Conservation (phyloP, 768 basidiomycete genomes). For the Royoungia palumana region DNA sequence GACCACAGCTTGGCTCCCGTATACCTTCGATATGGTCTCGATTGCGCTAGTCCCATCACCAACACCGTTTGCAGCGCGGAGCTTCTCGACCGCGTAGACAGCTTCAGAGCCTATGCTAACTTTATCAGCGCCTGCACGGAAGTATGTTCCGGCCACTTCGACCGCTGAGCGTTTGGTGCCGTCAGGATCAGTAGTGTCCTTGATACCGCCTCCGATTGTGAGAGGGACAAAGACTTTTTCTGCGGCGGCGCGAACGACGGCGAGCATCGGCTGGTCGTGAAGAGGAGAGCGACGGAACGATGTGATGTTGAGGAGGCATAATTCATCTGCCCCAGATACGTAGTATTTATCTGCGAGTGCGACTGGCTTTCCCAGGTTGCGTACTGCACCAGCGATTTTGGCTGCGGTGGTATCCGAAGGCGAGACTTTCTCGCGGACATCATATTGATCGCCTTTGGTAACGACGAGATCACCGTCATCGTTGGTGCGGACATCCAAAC, state of each 20-base stretch:
- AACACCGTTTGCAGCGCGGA: constrained; percentile 48
- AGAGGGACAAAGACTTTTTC: constrained; percentile 93
- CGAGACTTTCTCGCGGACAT: constrained; percentile 78
- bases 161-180: constrained; percentile 82
- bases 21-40: constrained; percentile 84
- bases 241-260: constrained; percentile 87
- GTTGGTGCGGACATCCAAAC: constrained; percentile 96
- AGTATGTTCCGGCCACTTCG: constrained; percentile 94
- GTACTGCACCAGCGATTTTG: constrained; percentile 69
- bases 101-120: constrained; percentile 97
- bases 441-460: constrained; percentile 99
- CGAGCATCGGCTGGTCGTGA: constrained; percentile 96
- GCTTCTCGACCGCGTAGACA: constrained; percentile 86
- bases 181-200: constrained; percentile 93
- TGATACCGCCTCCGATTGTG: constrained; percentile 98
- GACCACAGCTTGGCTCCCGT: constrained; percentile 96
- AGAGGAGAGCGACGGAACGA: constrained; percentile 97
- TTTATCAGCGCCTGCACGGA: constrained; percentile 97
- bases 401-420: constrained; percentile 30
- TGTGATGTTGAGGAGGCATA: constrained; percentile 98
- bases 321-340: constrained; percentile 86
- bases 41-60: constrained; percentile 81
- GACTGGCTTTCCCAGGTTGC: constrained; percentile 97
- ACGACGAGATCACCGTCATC: constrained; percentile 96
- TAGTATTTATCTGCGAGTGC: constrained; percentile 87